Conservation (phyloP, 1,284 basidiomycete species). For the Cryptococcus wingfieldii region DNA sequence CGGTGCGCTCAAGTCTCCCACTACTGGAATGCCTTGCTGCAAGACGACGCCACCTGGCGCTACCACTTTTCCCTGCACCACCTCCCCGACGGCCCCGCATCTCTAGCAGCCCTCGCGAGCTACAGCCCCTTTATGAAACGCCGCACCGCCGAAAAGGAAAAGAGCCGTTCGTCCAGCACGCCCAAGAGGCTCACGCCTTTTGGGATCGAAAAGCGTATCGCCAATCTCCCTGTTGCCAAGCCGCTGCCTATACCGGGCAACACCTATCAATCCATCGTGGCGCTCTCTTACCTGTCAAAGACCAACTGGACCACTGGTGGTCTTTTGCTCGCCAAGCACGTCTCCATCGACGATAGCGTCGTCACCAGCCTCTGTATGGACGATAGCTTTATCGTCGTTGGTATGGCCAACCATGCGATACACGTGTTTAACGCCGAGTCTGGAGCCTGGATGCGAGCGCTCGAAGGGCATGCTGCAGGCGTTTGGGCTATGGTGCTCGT, state of each 20-base stretch:
- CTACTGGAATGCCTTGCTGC: conserved; percentile 71
- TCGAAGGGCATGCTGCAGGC: conserved; percentile 65
- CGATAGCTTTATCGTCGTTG: conserved; percentile 79
- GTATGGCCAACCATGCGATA: conserved; percentile 81
- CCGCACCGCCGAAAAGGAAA: too few species aligned
- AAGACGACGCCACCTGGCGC: conserved; percentile 82
- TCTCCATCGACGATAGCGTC: conserved; percentile 66
- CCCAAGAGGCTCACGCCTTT: conserved; percentile 11
- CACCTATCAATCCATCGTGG: conserved; percentile 53
- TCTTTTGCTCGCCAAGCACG: conserved; percentile 65
- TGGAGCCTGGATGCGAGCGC: conserved; percentile 70
- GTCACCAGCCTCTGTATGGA: conserved; percentile 87
- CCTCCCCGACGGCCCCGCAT: conserved; percentile 42
- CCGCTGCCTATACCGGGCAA: neutral
- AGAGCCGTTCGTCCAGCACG: neutral
- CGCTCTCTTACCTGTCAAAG: conserved; percentile 73
- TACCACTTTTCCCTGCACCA: conserved; percentile 64
- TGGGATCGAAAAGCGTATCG: conserved; percentile 11
- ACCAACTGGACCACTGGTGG: conserved; percentile 83
- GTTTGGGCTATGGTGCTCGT: conserved; percentile 88
- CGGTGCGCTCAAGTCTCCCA: conserved; percentile 69
- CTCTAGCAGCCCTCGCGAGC: conserved; percentile 1
- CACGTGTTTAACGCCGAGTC: conserved; percentile 80
- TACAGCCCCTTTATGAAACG: neutral
- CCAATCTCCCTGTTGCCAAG: neutral